phyloP scores from a whole-genome alignment of 257 asterid genomes.

The Cynanchum wilfordii region DNA sequence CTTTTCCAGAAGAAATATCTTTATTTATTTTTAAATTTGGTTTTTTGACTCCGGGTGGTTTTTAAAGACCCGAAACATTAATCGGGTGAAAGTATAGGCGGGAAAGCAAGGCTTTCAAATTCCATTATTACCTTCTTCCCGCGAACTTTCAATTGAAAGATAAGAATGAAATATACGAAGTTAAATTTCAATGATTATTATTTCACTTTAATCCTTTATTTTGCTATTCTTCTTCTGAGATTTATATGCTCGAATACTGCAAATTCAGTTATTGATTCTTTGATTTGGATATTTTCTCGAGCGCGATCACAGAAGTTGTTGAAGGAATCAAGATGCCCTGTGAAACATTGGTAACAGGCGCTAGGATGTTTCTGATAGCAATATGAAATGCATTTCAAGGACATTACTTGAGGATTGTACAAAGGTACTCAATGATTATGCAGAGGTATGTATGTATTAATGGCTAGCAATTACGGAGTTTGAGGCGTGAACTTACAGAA shows the following conservation, averaged over 20 bases:
- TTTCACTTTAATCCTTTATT: not conserved
- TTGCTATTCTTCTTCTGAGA: not conserved
- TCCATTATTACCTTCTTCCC: not conserved
- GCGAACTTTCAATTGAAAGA: not conserved
- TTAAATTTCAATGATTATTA: not conserved
- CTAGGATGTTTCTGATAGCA: not conserved
- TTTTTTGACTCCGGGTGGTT: not conserved
- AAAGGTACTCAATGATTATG: not conserved
- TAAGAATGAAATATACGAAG: not conserved
- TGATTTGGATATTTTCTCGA: constrained; percentile 2
- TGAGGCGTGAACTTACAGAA: not conserved
- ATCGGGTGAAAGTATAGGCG: not conserved
- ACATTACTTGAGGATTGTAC: too few relatives aligned
- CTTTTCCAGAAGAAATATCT: too few relatives aligned
- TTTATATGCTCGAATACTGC: not conserved
- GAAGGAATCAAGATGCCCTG: not conserved
- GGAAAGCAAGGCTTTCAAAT: constrained; percentile 3
- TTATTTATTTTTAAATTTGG: not conserved
- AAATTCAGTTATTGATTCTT: constrained; percentile 1
- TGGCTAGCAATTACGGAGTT: not conserved
- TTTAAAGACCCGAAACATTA: not conserved
- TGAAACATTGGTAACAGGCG: not conserved
- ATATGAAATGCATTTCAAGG: not conserved
- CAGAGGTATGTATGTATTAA: not conserved
- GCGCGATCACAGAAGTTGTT: not conserved